Evolutionary conservation across 1,284 basidiomycete species (phyloP).

Genomic region (Papiliotrema nemorosa): DNA sequence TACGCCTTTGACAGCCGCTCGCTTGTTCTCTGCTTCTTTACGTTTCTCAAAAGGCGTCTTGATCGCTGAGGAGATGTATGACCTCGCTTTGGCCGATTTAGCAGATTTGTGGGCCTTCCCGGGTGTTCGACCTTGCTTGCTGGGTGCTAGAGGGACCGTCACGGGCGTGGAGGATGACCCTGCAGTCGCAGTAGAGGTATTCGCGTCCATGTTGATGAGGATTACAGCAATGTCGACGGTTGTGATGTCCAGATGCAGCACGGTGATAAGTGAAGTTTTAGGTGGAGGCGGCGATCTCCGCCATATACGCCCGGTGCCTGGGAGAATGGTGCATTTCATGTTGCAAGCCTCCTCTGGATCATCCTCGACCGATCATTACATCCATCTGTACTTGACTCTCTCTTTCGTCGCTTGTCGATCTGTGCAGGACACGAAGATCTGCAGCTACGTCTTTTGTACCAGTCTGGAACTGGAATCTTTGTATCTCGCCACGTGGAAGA

Average conservation of each 20-base stretch:
- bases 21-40: conserved; percentile 37
- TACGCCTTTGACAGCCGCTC: conserved; percentile 39
- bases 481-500: too few species aligned
- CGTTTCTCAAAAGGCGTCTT: conserved; percentile 43
- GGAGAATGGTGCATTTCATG: too few species aligned
- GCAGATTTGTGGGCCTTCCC: conserved; percentile 47
- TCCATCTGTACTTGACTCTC: too few species aligned
- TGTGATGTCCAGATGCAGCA: background rate
- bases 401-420: too few species aligned
- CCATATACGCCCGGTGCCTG: too few species aligned
- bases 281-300: too few species aligned
- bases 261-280: background rate
- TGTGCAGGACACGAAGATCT: too few species aligned
- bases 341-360: too few species aligned
- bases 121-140: conserved; percentile 36
- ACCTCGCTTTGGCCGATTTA: conserved; percentile 39
- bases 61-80: conserved; percentile 34
- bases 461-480: too few species aligned
- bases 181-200: too few species aligned
- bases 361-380: too few species aligned
- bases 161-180: conserved; percentile 11
- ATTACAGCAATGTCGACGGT: background rate
- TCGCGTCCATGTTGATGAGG: conserved; percentile 5
- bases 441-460: too few species aligned
- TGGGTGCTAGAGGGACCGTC: conserved; percentile 18